Evolutionary conservation across 2,329 filamentous ascomycete species (phyloP), one percentile per base, ranked within the genome.

Genomic region (Trichophyton equinum): DNA sequence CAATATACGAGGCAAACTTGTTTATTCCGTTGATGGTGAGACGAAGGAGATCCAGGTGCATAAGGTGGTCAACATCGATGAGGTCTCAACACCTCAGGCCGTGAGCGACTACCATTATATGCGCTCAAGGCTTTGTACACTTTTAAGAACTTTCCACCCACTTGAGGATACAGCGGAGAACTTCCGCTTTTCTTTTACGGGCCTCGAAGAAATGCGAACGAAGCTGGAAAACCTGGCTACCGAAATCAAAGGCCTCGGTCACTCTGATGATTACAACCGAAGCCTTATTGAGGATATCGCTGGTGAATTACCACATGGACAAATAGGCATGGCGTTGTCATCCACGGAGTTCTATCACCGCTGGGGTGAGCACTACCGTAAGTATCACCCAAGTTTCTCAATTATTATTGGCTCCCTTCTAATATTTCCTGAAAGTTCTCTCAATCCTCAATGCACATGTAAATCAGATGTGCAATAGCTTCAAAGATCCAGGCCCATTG

Each of bases 401-500:
- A 36, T 22, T 5, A 25, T 13, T 58, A 8, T 36, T 18, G 51
- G 4, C 13, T 36, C 13, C 18, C 22, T 36, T 18, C 51, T 36
- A 55, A 27, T 36, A n/a, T 36, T 36, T 27, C 2, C 6, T 20
- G 33, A 36, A n/a, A 64, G 62, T 85, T 4, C 79, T 78, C 0
- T 81, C 80, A 5, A 73, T 85, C 1, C 78, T 80, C 27, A 77
- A 79, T 62, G 82, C 82, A 0, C 81, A 86, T 65, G 73, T 75
- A 0, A 75, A 77, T 25, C 83, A 85, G 68, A 71, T 80, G 8
- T 84, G 82, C 73, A 84, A 83, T 67, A 80, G 79, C 0, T 85
- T 85, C 77, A 84, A 84, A 66, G 83, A 85, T 62, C 73, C 78
- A 0, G 83, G 83, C 0, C 81, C 82, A 3, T 75, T 81, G 5